Percentiles rank a stretch among this genome's conserved stretches.
phyloP scores from a whole-genome alignment of 208 protist genomes.

The Balamuthia mandrillaris region DNA sequence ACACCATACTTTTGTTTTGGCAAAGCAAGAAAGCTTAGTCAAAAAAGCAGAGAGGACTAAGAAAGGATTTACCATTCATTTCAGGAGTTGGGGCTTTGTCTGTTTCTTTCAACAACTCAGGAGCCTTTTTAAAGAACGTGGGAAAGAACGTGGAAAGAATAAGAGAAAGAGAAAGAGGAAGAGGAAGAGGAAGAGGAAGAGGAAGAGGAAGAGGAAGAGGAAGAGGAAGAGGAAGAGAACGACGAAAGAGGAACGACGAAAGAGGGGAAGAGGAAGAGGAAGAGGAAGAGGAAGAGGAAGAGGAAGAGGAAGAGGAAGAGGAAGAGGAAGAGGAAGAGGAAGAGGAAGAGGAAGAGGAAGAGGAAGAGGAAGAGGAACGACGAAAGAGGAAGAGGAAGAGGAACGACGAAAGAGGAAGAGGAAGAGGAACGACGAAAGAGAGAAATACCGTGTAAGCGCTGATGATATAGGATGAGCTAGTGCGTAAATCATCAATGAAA shows the following conservation, averaged over 20 bases:
- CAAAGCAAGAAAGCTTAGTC: background rate
- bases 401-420: background rate
- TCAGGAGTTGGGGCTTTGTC: background rate
- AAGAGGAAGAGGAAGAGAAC: background rate
- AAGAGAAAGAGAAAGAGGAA: too few species aligned
- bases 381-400: too few species aligned
- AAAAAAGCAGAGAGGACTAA: background rate
- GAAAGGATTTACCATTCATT: background rate
- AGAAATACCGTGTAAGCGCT: background rate
- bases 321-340: background rate
- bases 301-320: background rate
- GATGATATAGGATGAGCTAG: too few species aligned
- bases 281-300: background rate
- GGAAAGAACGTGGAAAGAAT: too few species aligned
- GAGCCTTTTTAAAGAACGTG: background rate
- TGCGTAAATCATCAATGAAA: too few species aligned
- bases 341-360: too few species aligned
- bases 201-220: background rate
- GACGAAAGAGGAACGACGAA: background rate
- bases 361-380: background rate
- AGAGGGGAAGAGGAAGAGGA: too few species aligned
- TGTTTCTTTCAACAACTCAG: background rate
- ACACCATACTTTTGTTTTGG: background rate
- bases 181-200: too few species aligned
- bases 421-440: background rate